Evolutionary conservation across 2,329 filamentous ascomycete species (phyloP), one percentile per base, ranked within the genome.

Genomic region (Rutstroemia sp.): DNA sequence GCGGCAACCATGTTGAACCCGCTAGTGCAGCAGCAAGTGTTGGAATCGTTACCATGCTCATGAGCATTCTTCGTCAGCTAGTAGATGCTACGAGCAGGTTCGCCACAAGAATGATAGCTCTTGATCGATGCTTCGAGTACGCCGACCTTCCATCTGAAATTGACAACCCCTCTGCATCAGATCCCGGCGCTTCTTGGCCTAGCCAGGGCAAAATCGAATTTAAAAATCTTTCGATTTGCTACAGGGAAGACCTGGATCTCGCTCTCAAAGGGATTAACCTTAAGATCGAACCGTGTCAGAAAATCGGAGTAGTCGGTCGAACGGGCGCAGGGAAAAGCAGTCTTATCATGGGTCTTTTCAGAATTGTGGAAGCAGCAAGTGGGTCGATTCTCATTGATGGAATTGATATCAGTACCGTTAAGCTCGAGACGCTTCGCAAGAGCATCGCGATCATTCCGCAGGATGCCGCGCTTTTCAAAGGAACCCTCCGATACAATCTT

Each of bases 391-490:
- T 46, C 16, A 62, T 66, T 48, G 61, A 63, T 51, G 62, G 62
- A 5, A 42, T 63, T 12, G 60, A 66, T 48, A 67, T 80, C 14
- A 16, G 10, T 5, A 59, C 61, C 2, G 50, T 65, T 49, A 64
- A 65, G 21, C 59, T 66, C 16, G 54, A 61, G 27, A 55, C 56
- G 16, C 56, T 66, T 18, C 54, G 64, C 4, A 58, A 58, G 19
- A 58, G 62, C 25, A 34, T 66, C 23, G 59, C 64, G 9, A 62
- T 66, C 46, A 66, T 66, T 34, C 64, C 63, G 2, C 64, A 66
- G 49, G 64, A 97, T 92, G 88, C 56, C 95, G 21, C 90, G 0
- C 77, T 96, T 1, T 96, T 96, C 73, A 90, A 85, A 25, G 91
- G 52, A 62, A 95, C 90, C 1, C 86, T 96, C 59, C 83, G 91